Conservation (phyloP, 78 protist species). For the Dictyostelium intermedium region DNA sequence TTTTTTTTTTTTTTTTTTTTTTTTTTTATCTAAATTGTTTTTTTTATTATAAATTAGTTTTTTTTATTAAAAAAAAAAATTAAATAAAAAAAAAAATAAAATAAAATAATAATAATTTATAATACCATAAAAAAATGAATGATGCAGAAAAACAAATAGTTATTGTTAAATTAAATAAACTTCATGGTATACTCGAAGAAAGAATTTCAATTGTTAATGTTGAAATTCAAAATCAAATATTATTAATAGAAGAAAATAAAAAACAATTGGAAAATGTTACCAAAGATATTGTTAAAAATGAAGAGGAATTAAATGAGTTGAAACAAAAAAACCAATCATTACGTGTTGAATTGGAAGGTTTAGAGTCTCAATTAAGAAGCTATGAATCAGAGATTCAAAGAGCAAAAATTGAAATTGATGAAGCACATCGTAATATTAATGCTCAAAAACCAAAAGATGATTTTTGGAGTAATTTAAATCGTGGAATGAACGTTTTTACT, state of each 20-base stretch:
- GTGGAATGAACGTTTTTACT: not conserved
- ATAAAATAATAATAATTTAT: no score
- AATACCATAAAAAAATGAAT: not conserved
- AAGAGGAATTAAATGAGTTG: not conserved
- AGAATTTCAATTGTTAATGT: not conserved
- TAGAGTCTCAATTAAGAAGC: not conserved
- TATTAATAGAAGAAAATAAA: not conserved
- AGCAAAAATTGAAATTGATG: not conserved
- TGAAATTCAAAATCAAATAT: not conserved
- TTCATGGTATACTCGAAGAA: not conserved
- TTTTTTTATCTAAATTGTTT: no score
- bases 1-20: no score
- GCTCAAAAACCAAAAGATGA: not conserved
- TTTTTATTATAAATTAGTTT: no score
- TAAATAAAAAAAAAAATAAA: not conserved
- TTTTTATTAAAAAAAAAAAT: not conserved
- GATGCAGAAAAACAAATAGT: not conserved
- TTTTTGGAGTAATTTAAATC: not conserved
- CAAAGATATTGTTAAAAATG: not conserved
- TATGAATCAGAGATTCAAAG: not conserved
- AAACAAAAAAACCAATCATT: not conserved
- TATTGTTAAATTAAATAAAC: not conserved
- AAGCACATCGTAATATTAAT: not conserved
- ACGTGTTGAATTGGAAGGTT: not conserved
- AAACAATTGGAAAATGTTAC: not conserved